Percentiles rank a stretch among this genome's conserved stretches.
Conservation (phyloP, 257 asterid genomes). For the Rehmannia glutinosa region DNA sequence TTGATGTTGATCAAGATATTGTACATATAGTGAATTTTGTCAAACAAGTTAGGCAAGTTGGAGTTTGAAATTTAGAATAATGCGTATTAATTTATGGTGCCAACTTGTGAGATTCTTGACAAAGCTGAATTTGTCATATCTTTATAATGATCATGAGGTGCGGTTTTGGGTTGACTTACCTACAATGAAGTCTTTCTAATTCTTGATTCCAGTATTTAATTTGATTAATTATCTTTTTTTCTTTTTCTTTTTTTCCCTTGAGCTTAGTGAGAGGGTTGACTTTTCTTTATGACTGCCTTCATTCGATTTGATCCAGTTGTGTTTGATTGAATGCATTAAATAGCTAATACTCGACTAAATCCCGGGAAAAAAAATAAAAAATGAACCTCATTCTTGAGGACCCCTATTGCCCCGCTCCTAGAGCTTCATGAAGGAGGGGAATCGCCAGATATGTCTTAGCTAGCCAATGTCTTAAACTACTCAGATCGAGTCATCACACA, state of each 20-base stretch:
- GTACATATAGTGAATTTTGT: slow-evolving; percentile 11
- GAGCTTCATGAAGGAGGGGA: no score
- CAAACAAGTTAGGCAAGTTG: slow-evolving; percentile 23
- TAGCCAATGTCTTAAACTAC: no score
- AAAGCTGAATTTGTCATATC: slow-evolving; percentile 28
- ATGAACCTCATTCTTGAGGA: no score
- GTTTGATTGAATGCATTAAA: no score
- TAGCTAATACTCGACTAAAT: no score
- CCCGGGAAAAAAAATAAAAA: no score
- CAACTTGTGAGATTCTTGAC: slow-evolving; percentile 23
- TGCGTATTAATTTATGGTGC: not conserved
- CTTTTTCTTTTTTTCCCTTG: not conserved
- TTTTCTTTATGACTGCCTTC: not conserved
- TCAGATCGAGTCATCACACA: no score
- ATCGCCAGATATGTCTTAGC: no score
- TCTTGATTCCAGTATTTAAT: not conserved
- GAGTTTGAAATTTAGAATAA: slow-evolving; percentile 15
- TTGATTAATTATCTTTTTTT: not conserved
- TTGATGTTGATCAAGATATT: not conserved
- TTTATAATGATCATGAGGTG: slow-evolving; percentile 14
- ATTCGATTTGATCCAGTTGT: no score
- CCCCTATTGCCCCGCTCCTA: no score
- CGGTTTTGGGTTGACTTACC: slow-evolving; percentile 19
- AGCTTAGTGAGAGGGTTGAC: no score
- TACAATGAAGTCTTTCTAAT: not conserved